Evolutionary conservation across 352 stramenopile genomes (phyloP), one percentile per base, ranked within the genome.

Genomic region (Pythium grandisporangium): DNA sequence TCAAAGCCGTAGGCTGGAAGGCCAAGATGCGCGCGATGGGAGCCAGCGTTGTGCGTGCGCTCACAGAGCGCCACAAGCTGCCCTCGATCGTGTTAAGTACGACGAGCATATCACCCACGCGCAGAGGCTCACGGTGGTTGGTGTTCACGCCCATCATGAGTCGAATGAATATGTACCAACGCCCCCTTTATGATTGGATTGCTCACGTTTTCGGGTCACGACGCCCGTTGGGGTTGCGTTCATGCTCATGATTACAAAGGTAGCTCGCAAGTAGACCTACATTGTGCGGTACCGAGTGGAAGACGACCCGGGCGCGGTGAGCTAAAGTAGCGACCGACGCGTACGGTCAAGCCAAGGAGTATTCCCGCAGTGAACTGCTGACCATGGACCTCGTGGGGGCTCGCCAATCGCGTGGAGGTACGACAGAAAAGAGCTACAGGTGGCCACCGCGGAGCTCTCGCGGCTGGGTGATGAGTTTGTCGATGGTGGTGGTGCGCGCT

Each of bases 161-260:
- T 42, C 66, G 84, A 29, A 82, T 88, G 66, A 61, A 7, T 54
- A 68, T 30, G 65, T 64, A 6, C 39, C 58, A 7, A 81, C 81
- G 30, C 75, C 45, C 3, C 65, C 36, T 46, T 85, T 29, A 67
- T 88, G 8, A 63, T 55, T 1, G 74, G 62, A 0, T n/a, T 84
- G 2, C 34, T 88, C n/a, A 70, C 71, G 17, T 72, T 68, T 3
- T 10, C 85, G n/a, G 14, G 78, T 62, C 33, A 81, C 84, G 67
- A 53, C 84, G 0, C 74, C 74, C 0, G 58, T 88, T 1, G 66
- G 62, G 11, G 63, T 84, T 27, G 61, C 72, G 20, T 78, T 88
- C 37, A 53, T 83, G 30, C 58, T 77, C 16, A 74, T 88, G 57
- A 85, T 83, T 49, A 84, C 83, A 41, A 83, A 82, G 37, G 69